Conservation (phyloP, 352 stramenopile species). For the Blastocystis sp. region DNA sequence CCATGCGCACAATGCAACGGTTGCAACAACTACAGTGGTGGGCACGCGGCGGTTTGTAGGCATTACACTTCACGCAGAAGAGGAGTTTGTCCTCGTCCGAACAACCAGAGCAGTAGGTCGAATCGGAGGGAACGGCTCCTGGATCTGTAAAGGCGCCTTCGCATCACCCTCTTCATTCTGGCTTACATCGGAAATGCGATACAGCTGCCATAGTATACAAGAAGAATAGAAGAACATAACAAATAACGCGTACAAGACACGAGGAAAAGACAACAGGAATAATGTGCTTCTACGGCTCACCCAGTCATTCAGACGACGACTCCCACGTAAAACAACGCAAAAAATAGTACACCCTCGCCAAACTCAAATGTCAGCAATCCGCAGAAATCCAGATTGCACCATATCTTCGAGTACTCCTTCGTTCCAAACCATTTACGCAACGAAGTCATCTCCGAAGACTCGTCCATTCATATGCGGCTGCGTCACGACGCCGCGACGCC, state of each 20-base stretch:
- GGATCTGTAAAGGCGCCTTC: constrained; percentile 51
- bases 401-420: constrained; percentile 1
- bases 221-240: not conserved
- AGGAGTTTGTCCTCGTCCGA: constrained; percentile 59
- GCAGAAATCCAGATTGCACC: constrained; percentile 33
- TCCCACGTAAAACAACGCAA: not conserved
- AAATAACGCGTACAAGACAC: not conserved
- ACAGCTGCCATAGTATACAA: constrained; percentile 45
- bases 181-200: constrained; percentile 32
- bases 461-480: too few species aligned
- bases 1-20: constrained; percentile 69
- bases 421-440: not conserved
- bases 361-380: constrained; percentile 4
- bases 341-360: constrained; percentile 20
- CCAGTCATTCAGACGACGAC: not conserved
- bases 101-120: not conserved
- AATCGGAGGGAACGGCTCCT: not conserved
- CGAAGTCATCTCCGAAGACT: not conserved
- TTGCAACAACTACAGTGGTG: constrained; percentile 73
- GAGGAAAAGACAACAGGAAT: not conserved
- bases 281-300: not conserved
- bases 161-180: not conserved
- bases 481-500: too few species aligned
- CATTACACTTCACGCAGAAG: constrained; percentile 66
- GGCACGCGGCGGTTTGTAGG: constrained; percentile 68